Evolutionary conservation across 257 asterid genomes (phyloP).

Genomic region (Nicotiana obtusifolia): DNA sequence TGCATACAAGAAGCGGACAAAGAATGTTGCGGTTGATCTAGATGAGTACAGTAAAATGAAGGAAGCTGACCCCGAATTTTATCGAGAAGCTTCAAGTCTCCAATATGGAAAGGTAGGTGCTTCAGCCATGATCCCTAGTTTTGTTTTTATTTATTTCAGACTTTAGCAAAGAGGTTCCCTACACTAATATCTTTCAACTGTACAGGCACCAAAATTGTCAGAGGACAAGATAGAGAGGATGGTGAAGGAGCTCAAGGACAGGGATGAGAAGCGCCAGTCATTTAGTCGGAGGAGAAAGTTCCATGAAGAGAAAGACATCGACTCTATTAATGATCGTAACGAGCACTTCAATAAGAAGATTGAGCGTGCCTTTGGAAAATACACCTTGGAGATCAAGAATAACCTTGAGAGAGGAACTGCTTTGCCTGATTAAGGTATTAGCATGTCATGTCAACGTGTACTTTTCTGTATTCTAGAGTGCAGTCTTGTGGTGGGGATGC

Average conservation of each 20-base stretch:
- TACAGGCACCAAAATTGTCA: slow-evolving; percentile 65
- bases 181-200: neutral
- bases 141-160: neutral
- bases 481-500: neutral
- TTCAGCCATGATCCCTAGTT: neutral
- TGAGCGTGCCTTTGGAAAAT: slow-evolving; percentile 88
- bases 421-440: slow-evolving; percentile 41
- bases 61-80: slow-evolving; percentile 92
- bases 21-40: slow-evolving; percentile 52
- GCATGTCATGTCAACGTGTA: neutral
- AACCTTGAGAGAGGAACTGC: slow-evolving; percentile 84
- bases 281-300: slow-evolving; percentile 94
- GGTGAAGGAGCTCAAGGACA: slow-evolving; percentile 84
- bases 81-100: slow-evolving; percentile 91
- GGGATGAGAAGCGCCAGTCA: slow-evolving; percentile 71
- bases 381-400: slow-evolving; percentile 94
- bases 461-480: neutral
- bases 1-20: slow-evolving; percentile 87
- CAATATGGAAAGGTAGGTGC: slow-evolving; percentile 81
- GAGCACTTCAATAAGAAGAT: slow-evolving; percentile 97
- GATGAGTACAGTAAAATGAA: slow-evolving; percentile 76
- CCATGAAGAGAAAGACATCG: slow-evolving; percentile 94
- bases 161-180: neutral
- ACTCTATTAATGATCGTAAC: slow-evolving; percentile 80
- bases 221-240: slow-evolving; percentile 77